Percentiles rank a stretch among this genome's conserved stretches.
Conservation (phyloP, 2,329 filamentous ascomycete species). For the Paraphaeosphaeria minitans region DNA sequence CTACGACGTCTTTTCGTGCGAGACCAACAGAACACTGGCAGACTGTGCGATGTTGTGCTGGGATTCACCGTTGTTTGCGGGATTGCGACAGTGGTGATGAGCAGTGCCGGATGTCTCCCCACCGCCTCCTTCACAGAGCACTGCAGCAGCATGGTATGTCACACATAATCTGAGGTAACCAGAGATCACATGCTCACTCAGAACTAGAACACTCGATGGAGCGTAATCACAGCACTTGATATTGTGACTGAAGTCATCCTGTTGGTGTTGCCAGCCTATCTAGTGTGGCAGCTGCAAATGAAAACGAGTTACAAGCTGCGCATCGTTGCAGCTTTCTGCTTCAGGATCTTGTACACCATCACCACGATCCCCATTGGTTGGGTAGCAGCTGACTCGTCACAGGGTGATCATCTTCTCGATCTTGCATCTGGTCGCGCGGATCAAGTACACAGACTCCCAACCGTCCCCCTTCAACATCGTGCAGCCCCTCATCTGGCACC, state of each 20-base stretch:
- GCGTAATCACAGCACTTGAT: conserved; percentile 14
- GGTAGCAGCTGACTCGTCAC: conserved; percentile 5
- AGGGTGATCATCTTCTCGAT: conserved; percentile 18
- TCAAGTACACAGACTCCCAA: conserved; percentile 10
- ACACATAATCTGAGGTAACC: neutral
- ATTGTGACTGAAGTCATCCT: conserved; percentile 18
- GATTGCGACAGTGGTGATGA: conserved; percentile 15
- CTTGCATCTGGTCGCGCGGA: conserved; percentile 17
- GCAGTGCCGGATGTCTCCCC: conserved; percentile 17
- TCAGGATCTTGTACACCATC: conserved; percentile 17
- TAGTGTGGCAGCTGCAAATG: conserved; percentile 29
- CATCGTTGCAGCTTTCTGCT: conserved; percentile 24
- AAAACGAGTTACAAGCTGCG: conserved; percentile 19
- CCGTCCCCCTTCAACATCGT: conserved; percentile 4
- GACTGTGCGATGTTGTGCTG: conserved; percentile 20
- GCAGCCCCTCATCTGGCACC: conserved; percentile 14
- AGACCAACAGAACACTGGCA: conserved; percentile 12
- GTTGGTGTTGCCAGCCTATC: conserved; percentile 15
- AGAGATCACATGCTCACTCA: neutral
- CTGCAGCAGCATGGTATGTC: conserved; percentile 12
- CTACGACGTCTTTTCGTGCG: conserved; percentile 22
- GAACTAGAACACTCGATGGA: conserved; percentile 17
- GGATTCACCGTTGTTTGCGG: conserved; percentile 16
- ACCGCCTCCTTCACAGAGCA: conserved; percentile 8
- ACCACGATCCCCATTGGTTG: neutral